Percentiles rank a stretch among this genome's conserved stretches.
phyloP scores from a whole-genome alignment of 2,329 filamentous ascomycete genomes.

The Fusarium sarcochroum region DNA sequence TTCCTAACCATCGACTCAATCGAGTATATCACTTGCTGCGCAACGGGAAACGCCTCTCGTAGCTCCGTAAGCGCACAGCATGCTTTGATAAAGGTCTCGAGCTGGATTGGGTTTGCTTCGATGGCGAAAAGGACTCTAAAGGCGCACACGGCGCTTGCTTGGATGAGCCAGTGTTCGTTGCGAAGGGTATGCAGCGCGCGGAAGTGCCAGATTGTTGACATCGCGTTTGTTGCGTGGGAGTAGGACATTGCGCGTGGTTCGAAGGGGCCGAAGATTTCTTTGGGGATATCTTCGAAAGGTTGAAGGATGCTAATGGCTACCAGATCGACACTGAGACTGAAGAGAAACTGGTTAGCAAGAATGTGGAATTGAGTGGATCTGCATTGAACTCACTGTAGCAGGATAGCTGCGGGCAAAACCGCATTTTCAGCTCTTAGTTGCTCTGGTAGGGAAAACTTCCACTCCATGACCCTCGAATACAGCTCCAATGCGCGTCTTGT shows the following conservation, averaged over 20 bases:
- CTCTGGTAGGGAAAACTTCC: conserved; percentile 34
- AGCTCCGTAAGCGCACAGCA: conserved; percentile 29
- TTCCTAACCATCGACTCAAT: conserved; percentile 23
- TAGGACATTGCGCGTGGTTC: conserved; percentile 17
- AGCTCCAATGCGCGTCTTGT: conserved; percentile 10
- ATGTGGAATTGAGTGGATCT: rapidly evolving
- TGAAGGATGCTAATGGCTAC: conserved; percentile 26
- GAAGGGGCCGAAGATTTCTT: conserved; percentile 31
- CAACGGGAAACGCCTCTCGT: conserved; percentile 24
- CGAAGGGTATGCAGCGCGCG: conserved; percentile 24
- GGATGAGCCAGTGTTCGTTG: conserved; percentile 31
- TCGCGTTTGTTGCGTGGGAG: conserved; percentile 31
- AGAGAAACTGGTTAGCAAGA: background rate
- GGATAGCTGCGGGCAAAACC: conserved; percentile 16
- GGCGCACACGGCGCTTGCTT: conserved; percentile 25
- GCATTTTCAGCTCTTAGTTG: conserved; percentile 26
- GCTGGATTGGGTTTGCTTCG: conserved; percentile 25
- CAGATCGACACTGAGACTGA: conserved; percentile 23
- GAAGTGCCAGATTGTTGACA: conserved; percentile 39
- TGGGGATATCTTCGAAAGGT: conserved; percentile 24
- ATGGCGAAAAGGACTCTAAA: conserved; percentile 27
- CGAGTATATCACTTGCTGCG: conserved; percentile 19
- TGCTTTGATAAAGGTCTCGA: conserved; percentile 35
- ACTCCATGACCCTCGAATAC: conserved; percentile 22
- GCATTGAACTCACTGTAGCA: conserved; percentile 18